Conservation (phyloP, 495 filamentous ascomycete species). For the Chaetomium tenue region DNA sequence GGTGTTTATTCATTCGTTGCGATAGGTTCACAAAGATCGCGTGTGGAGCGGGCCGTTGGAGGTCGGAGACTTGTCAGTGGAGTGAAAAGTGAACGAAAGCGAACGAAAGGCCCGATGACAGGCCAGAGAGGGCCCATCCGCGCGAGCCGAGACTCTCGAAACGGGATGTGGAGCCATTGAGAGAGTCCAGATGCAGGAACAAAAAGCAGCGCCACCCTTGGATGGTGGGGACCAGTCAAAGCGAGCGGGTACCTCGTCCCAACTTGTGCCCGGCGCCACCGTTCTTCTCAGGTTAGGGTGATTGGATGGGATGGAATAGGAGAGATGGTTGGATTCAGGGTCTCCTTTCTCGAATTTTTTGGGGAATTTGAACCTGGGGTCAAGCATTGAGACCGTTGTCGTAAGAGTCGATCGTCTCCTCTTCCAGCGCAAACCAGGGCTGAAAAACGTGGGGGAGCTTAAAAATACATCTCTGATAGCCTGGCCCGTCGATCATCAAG, state of each 20-base stretch:
- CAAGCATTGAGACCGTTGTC: not conserved
- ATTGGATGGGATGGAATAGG: not conserved
- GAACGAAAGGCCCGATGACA: not conserved
- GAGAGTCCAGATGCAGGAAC: not conserved
- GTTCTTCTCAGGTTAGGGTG: not conserved
- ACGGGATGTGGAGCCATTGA: not conserved
- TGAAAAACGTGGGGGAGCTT: not conserved
- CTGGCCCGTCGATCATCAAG: conserved; percentile 14
- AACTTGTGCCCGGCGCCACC: too few relatives aligned
- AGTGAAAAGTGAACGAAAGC: not conserved
- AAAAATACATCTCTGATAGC: not conserved
- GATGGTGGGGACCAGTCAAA: not conserved
- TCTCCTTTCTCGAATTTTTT: not conserved
- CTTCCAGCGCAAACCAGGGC: not conserved
- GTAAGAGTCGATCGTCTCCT: not conserved
- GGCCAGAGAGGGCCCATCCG: not conserved
- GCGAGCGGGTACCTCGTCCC: not conserved
- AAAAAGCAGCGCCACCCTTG: not conserved
- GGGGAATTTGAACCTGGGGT: not conserved
- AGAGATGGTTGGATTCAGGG: not conserved
- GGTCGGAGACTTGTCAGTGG: not conserved
- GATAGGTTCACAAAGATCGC: not conserved
- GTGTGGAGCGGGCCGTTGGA: conserved; percentile 1
- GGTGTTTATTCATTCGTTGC: not conserved
- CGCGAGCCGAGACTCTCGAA: not conserved